Percentiles rank a stretch among this genome's conserved stretches.
phyloP scores from a whole-genome alignment of 2,329 filamentous ascomycete species.

The Nothophaeocryptopus gaeumannii region DNA sequence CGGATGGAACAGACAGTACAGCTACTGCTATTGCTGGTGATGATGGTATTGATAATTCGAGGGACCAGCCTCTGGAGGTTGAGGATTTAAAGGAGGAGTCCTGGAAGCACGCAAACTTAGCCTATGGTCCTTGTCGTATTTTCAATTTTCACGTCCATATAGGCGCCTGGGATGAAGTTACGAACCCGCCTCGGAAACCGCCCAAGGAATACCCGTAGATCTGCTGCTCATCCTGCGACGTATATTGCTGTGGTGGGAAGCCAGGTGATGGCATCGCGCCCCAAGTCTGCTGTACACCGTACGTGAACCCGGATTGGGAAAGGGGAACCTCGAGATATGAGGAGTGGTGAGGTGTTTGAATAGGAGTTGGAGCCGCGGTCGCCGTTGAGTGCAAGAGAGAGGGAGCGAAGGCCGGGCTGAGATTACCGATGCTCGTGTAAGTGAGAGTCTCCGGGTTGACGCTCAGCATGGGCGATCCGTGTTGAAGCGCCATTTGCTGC shows the following conservation, averaged over 20 bases:
- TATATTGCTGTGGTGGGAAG: conserved; percentile 33
- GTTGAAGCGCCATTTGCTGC: conserved; percentile 17
- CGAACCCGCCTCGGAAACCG: conserved; percentile 35
- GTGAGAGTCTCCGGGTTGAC: conserved; percentile 25
- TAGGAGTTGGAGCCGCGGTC: conserved; percentile 23
- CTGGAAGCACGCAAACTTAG: conserved; percentile 28
- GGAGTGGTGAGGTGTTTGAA: conserved; percentile 28
- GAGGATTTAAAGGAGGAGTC: conserved; percentile 21
- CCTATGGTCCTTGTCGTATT: conserved; percentile 16
- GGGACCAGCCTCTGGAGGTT: conserved; percentile 20
- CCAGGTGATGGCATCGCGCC: conserved; percentile 35
- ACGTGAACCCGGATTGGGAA: conserved; percentile 29
- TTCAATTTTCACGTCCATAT: conserved; percentile 32
- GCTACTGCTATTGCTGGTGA: conserved; percentile 1
- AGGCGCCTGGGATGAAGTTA: conserved; percentile 28
- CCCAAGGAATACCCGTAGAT: conserved; percentile 33
- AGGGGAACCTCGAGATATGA: conserved; percentile 47
- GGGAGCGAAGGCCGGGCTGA: conserved; percentile 51
- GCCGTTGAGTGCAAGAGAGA: conserved; percentile 42
- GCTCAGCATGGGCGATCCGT: conserved; percentile 14
- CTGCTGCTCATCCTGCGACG: conserved; percentile 41
- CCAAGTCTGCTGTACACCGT: conserved; percentile 32
- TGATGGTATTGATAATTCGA: conserved; percentile 19
- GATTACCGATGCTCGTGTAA: conserved; percentile 40
- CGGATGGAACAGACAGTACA: too few species aligned